phyloP scores from a whole-genome alignment of 495 filamentous ascomycete species.

The Xylaria curta region DNA sequence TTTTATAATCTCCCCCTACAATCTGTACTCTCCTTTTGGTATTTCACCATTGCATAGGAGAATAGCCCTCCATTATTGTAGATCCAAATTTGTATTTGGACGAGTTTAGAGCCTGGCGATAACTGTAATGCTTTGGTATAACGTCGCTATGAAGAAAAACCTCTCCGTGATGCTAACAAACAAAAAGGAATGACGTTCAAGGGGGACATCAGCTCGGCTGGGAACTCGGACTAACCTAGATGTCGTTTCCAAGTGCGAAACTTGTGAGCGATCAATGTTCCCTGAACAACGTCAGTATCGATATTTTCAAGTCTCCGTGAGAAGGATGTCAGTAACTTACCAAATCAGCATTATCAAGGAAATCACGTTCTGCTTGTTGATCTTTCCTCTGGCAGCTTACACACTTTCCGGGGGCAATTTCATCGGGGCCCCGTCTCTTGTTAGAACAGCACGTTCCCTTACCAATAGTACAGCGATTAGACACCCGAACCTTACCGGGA shows the following conservation, averaged over 20 bases:
- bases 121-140: not conserved
- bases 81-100: not conserved
- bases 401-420: not conserved
- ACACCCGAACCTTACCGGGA: not conserved
- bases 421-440: not conserved
- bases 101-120: not conserved
- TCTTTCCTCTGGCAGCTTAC: not conserved
- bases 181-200: not conserved
- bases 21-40: not conserved
- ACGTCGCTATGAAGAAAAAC: not conserved
- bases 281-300: not conserved
- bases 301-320: not conserved
- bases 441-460: not conserved
- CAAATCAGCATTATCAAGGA: not conserved
- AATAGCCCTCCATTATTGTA: not conserved
- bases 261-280: not conserved
- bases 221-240: not conserved
- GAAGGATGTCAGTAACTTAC: too few species aligned
- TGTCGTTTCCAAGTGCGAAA: not conserved
- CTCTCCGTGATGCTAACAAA: not conserved
- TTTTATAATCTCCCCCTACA: not conserved
- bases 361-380: not conserved
- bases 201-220: not conserved
- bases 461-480: not conserved
- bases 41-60: not conserved